Evolutionary conservation across 768 basidiomycete genomes (phyloP).

Genomic region (Kwoniella newhampshirensis): DNA sequence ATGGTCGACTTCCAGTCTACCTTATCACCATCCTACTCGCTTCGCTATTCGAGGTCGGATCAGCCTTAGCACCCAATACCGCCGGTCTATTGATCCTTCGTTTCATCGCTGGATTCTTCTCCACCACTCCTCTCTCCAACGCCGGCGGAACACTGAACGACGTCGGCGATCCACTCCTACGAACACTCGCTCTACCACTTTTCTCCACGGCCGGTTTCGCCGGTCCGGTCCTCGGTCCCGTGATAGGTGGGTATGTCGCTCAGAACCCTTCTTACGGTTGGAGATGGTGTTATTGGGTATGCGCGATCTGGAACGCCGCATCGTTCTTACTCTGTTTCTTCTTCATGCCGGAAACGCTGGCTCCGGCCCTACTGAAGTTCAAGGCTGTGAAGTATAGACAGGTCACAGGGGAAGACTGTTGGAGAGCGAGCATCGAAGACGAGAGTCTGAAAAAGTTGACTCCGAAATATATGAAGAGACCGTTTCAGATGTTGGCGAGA

Average conservation of each 20-base stretch:
- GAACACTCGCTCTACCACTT: constrained; percentile 28
- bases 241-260: constrained; percentile 29
- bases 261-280: constrained; percentile 14
- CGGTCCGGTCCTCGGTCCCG: constrained; percentile 28
- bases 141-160: constrained; percentile 36
- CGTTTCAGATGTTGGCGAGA: constrained; percentile 27
- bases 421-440: constrained; percentile 32
- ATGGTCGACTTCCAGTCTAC: constrained; percentile 36
- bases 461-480: constrained; percentile 22
- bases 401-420: constrained; percentile 23
- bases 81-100: constrained; percentile 25
- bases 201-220: constrained; percentile 30
- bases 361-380: constrained; percentile 24
- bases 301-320: constrained; percentile 30
- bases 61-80: constrained; percentile 25
- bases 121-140: constrained; percentile 28
- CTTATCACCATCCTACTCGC: constrained; percentile 24
- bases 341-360: constrained; percentile 35
- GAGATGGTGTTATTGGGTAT: constrained; percentile 33
- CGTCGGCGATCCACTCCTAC: constrained; percentile 19
- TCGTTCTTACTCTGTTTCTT: constrained; percentile 18
- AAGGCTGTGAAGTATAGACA: constrained; percentile 26
- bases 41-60: constrained; percentile 29
- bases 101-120: constrained; percentile 34
- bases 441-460: constrained; percentile 26